phyloP scores from a whole-genome alignment of 768 basidiomycete species.

The Psilocybe tampanensis region DNA sequence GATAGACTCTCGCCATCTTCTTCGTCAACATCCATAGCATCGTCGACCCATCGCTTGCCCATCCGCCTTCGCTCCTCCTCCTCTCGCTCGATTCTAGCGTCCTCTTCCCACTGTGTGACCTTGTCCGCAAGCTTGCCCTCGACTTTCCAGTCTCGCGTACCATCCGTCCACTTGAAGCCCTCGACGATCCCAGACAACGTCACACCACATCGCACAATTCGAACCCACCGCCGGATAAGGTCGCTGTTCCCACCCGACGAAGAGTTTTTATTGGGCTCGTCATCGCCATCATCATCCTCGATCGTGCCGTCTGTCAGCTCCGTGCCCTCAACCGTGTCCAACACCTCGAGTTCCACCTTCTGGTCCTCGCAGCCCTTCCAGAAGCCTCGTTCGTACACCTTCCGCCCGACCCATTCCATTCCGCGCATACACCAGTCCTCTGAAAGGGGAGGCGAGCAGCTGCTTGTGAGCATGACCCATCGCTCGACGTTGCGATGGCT shows the following conservation, averaged over 20 bases:
- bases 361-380: slow-evolving; percentile 81
- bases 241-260: slow-evolving; percentile 32
- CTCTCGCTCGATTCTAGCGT: slow-evolving; percentile 66
- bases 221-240: slow-evolving; percentile 68
- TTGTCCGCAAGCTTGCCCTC: slow-evolving; percentile 70
- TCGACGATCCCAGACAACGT: slow-evolving; percentile 70
- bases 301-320: slow-evolving; percentile 77
- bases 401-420: slow-evolving; percentile 93
- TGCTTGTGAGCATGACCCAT: slow-evolving; percentile 69
- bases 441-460: slow-evolving; percentile 70
- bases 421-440: slow-evolving; percentile 97
- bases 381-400: slow-evolving; percentile 90
- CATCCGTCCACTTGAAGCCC: slow-evolving; percentile 71
- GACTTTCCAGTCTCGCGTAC: slow-evolving; percentile 62
- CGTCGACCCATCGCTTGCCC: slow-evolving; percentile 64
- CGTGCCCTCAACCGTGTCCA: slow-evolving; percentile 59
- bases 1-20: slow-evolving; percentile 43
- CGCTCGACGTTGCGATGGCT: slow-evolving; percentile 40
- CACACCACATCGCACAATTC: slow-evolving; percentile 70
- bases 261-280: slow-evolving; percentile 30
- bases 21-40: slow-evolving; percentile 74
- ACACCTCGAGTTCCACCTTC: slow-evolving; percentile 75
- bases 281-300: slow-evolving; percentile 72
- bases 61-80: slow-evolving; percentile 68
- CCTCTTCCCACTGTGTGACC: slow-evolving; percentile 67